Base-by-base conservation (phyloP, 768 basidiomycete species). In the Xerocomus brunneocitrinus region DNA sequence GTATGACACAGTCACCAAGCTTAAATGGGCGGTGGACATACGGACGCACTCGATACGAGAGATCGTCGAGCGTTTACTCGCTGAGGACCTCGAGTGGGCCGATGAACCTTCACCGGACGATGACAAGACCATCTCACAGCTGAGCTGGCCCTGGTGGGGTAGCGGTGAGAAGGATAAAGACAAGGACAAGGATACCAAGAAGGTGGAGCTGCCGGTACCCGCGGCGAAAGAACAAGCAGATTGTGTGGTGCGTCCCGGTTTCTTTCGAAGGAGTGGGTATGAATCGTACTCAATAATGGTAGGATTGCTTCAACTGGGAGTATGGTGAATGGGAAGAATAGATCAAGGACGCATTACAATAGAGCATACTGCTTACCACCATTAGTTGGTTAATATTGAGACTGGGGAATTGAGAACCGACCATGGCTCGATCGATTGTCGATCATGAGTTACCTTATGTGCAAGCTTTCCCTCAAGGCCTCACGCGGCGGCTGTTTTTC, bases 1-100 rank as follows among this genome's bases (percentile, higher is more conserved):
- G 6, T 95, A 92, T 66, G 94, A 98, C 67, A 93, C 93, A 0
- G 89, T 97, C 28, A 79, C 80, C 19, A 82, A 85, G 61, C 76
- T 86, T 13, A 81, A 82, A 1, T 97, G 95, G 95, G 72, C 75
- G 16, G 91, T 91, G 22, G 82, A 87, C 60, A 64, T 89, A 16
- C 74, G 84, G 16, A 87, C 82, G 8, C 91, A 94, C 54, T 65
- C 77, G 2, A 90, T 94, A 55, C 74, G 74, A n/a, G 76, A 82
- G 4, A 67, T 92, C 46, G 79, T 92, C 58, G 87, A 91, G 19
- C 78, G 81, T 53, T 69, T 87, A 41, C 73, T 89, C 28, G 72
- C 79, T 53, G 69, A 76, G 39, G 74, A 73, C 5, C 68, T 81
- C 40, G 81, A 83, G 41, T 83, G 83, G 82, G 76, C 62, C 3